Base-by-base conservation (phyloP, 495 filamentous ascomycete species). In the Annulohypoxylon bovei region DNA sequence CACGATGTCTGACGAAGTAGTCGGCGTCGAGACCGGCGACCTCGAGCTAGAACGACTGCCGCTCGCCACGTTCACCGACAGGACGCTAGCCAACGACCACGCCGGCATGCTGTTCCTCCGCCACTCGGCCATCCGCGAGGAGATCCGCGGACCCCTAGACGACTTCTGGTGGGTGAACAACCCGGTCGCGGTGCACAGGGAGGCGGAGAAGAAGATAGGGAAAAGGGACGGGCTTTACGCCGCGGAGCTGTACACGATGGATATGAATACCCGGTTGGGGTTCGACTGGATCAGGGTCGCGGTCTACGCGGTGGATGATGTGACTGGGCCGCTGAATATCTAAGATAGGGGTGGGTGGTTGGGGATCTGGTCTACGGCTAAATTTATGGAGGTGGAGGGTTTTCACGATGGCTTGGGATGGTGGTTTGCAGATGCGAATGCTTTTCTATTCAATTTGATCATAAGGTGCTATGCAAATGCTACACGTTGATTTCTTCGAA, bases 201-300 rank as follows among this genome's bases (percentile, higher is more conserved):
- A 67, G 9, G 63, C 53, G 11, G 44, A 57, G 6, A 37, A 28
- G 35, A 35, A 18, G 3, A 52, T 40, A 1, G 28, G 18, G 8
- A 50, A 12, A 30, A 16, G 18, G 0, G 40, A 20, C 2, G 62
- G 14, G 6, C 25, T 37, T 8, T 71, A 71, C 50, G 14, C 7
- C 0, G 68, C 62, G 6, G 62, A 71, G 30, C 18, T 71, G 16
- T 50, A 67, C 18, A 62, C 53, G 18, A 9, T 7, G 18, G 63
- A 63, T 23, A 63, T 67, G 63, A 47, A 30, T 1, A 42, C 35
- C 3, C 33, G 63, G 16, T 8, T 71, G 9, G 68, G 63, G 9
- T 71, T 58, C 52, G 68, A 71, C 22, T 67, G 16, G 63, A 54
- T 71, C 2, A 27, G 58, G 3, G 68, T 71, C 25, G 50, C 58